Conservation (phyloP, 2,329 filamentous ascomycete genomes). For the Chaetomiaceae sp. region DNA sequence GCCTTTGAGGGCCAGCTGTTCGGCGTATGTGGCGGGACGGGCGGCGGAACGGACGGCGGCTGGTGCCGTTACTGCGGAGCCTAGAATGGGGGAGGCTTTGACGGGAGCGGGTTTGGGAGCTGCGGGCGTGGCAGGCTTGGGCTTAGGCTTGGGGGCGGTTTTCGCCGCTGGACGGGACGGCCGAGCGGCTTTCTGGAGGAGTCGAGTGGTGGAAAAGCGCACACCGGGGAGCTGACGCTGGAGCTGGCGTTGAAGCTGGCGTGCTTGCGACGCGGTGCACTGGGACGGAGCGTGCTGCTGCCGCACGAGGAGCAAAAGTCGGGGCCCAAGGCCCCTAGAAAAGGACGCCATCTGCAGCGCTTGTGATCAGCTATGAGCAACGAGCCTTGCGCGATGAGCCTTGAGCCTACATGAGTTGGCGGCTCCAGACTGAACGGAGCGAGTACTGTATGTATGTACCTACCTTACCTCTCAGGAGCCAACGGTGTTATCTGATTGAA, state of each 20-base stretch:
- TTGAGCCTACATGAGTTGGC: too few relatives aligned
- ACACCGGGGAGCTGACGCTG: slow-evolving; percentile 12
- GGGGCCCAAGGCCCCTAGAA: slow-evolving; percentile 31
- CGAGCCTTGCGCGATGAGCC: too few relatives aligned
- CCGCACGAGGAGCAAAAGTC: slow-evolving; percentile 23
- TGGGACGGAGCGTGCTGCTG: slow-evolving; percentile 10
- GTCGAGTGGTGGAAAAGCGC: slow-evolving; percentile 12
- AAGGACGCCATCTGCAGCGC: slow-evolving; percentile 33
- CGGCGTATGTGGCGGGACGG: slow-evolving; percentile 40
- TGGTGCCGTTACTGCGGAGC: slow-evolving; percentile 12
- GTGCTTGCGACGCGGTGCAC: slow-evolving; percentile 9
- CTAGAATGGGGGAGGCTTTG: slow-evolving; percentile 5
- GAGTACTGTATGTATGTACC: too few relatives aligned
- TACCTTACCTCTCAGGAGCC: too few relatives aligned
- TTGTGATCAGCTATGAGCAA: neutral
- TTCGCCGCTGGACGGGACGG: neutral
- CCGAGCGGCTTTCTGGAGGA: slow-evolving; percentile 5
- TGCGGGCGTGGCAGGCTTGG: slow-evolving; percentile 2
- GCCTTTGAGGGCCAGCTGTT: slow-evolving; percentile 51
- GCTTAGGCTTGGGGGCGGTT: slow-evolving; percentile 6
- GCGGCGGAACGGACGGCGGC: slow-evolving; percentile 18
- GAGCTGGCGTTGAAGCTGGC: too few relatives aligned
- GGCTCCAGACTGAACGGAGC: too few relatives aligned
- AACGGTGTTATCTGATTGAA: too few relatives aligned
- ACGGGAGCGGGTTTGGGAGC: slow-evolving; percentile 1